phyloP scores from a whole-genome alignment of 306 rosid species.

The Fragaria nilgerrensis region DNA sequence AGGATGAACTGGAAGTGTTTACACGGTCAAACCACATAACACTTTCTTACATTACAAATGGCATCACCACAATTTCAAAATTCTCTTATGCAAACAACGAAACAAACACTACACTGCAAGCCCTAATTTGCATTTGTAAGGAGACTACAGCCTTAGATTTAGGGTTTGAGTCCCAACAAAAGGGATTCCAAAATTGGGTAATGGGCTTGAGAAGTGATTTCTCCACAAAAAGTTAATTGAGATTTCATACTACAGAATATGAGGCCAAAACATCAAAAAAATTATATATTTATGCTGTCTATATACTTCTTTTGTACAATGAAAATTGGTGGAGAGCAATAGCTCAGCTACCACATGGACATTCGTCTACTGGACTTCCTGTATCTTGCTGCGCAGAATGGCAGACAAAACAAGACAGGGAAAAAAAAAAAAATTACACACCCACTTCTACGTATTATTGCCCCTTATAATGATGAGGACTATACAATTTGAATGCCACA shows the following conservation, averaged over 20 bases:
- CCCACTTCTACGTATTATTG: slow-evolving; percentile 37
- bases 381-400: slow-evolving; percentile 30
- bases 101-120: neutral
- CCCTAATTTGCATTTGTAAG: neutral
- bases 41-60: neutral
- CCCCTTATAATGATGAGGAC: slow-evolving; percentile 32
- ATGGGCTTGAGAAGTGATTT: neutral
- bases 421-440: slow-evolving; percentile 27
- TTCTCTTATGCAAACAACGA: neutral
- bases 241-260: neutral
- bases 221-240: neutral
- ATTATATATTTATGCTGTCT: slow-evolving; percentile 24
- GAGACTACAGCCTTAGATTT: neutral
- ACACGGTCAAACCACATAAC: neutral
- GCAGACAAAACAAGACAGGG: slow-evolving; percentile 21
- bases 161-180: neutral
- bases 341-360: slow-evolving; percentile 38
- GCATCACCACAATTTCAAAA: neutral
- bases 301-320: slow-evolving; percentile 43
- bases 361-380: slow-evolving; percentile 34
- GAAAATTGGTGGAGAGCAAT: slow-evolving; percentile 47
- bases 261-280: slow-evolving; percentile 8
- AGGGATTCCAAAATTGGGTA: no score
- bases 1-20: neutral
- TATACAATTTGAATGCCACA: slow-evolving; percentile 43